Base-by-base conservation (phyloP, 148 eudicot genomes). In the Rhododendron ferrugineum region DNA sequence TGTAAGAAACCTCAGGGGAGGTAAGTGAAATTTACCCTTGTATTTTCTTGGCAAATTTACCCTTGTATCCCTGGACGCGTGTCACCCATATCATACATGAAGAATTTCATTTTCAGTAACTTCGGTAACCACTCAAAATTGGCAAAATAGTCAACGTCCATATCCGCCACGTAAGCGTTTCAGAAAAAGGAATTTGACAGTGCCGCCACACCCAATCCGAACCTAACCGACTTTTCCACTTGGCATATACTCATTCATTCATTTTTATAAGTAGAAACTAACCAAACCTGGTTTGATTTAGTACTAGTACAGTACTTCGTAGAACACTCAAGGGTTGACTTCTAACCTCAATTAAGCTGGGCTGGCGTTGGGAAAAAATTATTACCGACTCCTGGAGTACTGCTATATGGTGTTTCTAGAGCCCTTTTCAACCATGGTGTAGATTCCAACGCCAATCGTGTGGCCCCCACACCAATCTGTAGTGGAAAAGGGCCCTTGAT, bases 311-410 rank as follows among this genome's bases (percentile, higher is more conserved):
- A n/a, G n/a, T n/a, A n/a, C n/a, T n/a, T n/a, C n/a, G n/a, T n/a
- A n/a, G n/a, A n/a, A n/a, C n/a, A n/a, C 88, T 44, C 87, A 44
- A 75, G 62, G 80, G 74, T 82, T 86, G 85, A 77, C 88, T 44
- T 8, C 4, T 44, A 49, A 76, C 36, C 44, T 6, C 18, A 34
- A 44, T 56, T 32, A 77, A 26, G 62, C 4, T 42, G 40, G 58
- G 81, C 75, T 54, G 74, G 62, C 78, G 2, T 20, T 54, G 22
- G 3, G 22, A 22, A 54, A 54, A 54, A 54, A 3, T 15, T 15
- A 50, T 50, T 50, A 50, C 16, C 54, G 15, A 16, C 54, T 50
- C 15, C 15, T 13, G 16, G 0, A 0, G 16, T 50, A 50, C 2
- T 4, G 16, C 2, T 50, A 50, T 4, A 50, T 9, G 49, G 2